A percentile compares a stretch with the other conserved stretches of the same genome.
Evolutionary conservation across 225 moss, liverwort and hornwort genomes (phyloP).

Genomic region (Polytrichum commune): DNA sequence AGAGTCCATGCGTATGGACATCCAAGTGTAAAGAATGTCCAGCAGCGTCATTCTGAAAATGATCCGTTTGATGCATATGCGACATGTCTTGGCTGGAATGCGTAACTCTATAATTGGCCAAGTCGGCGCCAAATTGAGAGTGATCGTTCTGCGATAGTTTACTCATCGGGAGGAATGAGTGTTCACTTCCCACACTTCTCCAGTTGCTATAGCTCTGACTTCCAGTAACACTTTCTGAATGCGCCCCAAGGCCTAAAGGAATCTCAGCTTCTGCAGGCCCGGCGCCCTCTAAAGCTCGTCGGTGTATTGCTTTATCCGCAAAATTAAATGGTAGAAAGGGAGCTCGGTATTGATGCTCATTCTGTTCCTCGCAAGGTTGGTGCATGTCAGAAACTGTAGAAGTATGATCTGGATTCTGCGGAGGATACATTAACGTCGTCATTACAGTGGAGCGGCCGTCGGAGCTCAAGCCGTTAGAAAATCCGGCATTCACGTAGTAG

Average conservation of each 20-base stretch:
- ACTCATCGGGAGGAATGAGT: constrained; percentile 60
- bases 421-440: constrained; percentile 19
- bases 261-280: constrained; percentile 8
- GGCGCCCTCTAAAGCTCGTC: constrained; percentile 13
- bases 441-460: constrained; percentile 15
- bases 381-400: too few relatives aligned
- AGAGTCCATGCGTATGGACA: constrained; percentile 26
- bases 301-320: constrained; percentile 16
- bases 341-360: constrained; percentile 26
- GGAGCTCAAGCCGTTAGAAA: constrained; percentile 15
- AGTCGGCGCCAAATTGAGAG: constrained; percentile 47
- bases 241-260: constrained; percentile 21
- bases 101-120: constrained; percentile 22
- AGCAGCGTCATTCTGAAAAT: constrained; percentile 27
- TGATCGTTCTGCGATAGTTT: constrained; percentile 41
- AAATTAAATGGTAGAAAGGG: constrained; percentile 27
- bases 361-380: constrained; percentile 5
- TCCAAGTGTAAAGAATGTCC: constrained; percentile 34
- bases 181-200: constrained; percentile 63
- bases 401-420: constrained; percentile 12
- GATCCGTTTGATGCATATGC: constrained; percentile 44
- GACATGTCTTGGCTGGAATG: constrained; percentile 36
- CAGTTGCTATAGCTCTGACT: constrained; percentile 50
- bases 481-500: constrained; percentile 38
- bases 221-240: background rate